Percentiles rank a stretch among this genome's conserved stretches.
Conservation (phyloP, 2,329 filamentous ascomycete species). For the Clathrospora elynae region DNA sequence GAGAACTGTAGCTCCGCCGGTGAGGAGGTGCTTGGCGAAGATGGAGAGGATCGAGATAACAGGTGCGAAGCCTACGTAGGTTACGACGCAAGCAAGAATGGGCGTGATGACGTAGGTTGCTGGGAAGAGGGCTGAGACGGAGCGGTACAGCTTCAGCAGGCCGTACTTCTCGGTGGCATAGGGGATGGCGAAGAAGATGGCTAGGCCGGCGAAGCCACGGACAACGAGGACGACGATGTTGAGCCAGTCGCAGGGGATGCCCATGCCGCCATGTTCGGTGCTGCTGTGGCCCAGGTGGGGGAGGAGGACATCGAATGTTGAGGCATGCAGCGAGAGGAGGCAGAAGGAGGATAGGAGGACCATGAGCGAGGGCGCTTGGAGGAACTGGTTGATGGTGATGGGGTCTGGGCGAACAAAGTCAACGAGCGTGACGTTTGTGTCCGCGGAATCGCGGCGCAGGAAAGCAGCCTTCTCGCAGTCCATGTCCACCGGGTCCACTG, state of each 20-base stretch:
- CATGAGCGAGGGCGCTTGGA: constrained; percentile 54
- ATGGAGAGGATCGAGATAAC: constrained; percentile 49
- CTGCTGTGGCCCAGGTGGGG: constrained; percentile 55
- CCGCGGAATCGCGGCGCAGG: constrained; percentile 47
- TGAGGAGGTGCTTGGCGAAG: constrained; percentile 52
- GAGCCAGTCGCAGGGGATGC: constrained; percentile 54
- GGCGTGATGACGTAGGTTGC: constrained; percentile 50
- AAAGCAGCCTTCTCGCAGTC: constrained; percentile 56
- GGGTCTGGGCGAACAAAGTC: constrained; percentile 49
- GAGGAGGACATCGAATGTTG: constrained; percentile 57
- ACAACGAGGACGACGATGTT: constrained; percentile 51
- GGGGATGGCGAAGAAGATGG: constrained; percentile 48
- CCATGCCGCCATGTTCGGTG: constrained; percentile 53
- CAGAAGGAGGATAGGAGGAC: constrained; percentile 57
- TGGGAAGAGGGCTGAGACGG: constrained; percentile 48
- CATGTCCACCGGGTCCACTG: constrained; percentile 29
- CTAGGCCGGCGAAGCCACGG: constrained; percentile 49
- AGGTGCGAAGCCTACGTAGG: constrained; percentile 43
- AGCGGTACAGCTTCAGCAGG: constrained; percentile 52
- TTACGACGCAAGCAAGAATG: constrained; percentile 45
- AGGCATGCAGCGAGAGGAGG: constrained; percentile 61
- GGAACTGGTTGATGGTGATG: constrained; percentile 53
- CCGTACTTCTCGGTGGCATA: constrained; percentile 47
- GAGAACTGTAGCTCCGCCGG: constrained; percentile 50
- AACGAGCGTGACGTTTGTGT: constrained; percentile 42